Conservation (phyloP, 768 basidiomycete genomes). For the Boletus huronensis region DNA sequence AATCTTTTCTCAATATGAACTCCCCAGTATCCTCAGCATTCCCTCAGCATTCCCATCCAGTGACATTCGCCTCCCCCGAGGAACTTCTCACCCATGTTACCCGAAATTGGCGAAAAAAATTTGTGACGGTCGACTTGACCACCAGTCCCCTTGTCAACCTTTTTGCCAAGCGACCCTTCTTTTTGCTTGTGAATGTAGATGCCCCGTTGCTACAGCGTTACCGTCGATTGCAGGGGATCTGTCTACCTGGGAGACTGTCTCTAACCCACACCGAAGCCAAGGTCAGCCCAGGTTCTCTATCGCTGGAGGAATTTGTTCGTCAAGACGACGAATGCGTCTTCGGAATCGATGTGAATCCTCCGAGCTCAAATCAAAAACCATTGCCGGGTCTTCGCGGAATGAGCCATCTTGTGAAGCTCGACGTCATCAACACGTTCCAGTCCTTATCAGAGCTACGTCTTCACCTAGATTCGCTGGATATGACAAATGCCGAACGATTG, state of each 20-base stretch:
- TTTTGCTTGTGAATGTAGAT: conserved; percentile 79
- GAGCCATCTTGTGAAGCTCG: conserved; percentile 53
- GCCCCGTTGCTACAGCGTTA: conserved; percentile 76
- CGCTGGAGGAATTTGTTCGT: conserved; percentile 71
- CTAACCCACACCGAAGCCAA: conserved; percentile 7
- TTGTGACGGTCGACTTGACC: conserved; percentile 74
- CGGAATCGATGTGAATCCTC: conserved; percentile 35
- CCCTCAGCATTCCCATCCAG: conserved; percentile 21
- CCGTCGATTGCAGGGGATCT: conserved; percentile 51
- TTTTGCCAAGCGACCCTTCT: conserved; percentile 87
- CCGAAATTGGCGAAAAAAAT: conserved; percentile 71
- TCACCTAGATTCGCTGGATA: conserved; percentile 65
- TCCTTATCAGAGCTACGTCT: conserved; percentile 49
- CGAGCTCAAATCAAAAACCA: conserved; percentile 16
- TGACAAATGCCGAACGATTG: conserved; percentile 69
- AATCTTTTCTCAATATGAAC: conserved; percentile 21
- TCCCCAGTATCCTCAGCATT: conserved; percentile 16
- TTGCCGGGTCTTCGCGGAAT: conserved; percentile 19
- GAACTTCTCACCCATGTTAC: conserved; percentile 75
- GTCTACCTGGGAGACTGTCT: conserved; percentile 14
- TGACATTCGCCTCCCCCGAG: conserved; percentile 42
- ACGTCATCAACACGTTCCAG: conserved; percentile 62
- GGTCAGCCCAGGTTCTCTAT: conserved; percentile 22
- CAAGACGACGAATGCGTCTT: conserved; percentile 70
- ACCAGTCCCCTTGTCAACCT: conserved; percentile 54